Percentiles rank a stretch among this genome's conserved stretches.
Conservation (phyloP, 441 rosid genomes). For the Syzygium syzygioides region DNA sequence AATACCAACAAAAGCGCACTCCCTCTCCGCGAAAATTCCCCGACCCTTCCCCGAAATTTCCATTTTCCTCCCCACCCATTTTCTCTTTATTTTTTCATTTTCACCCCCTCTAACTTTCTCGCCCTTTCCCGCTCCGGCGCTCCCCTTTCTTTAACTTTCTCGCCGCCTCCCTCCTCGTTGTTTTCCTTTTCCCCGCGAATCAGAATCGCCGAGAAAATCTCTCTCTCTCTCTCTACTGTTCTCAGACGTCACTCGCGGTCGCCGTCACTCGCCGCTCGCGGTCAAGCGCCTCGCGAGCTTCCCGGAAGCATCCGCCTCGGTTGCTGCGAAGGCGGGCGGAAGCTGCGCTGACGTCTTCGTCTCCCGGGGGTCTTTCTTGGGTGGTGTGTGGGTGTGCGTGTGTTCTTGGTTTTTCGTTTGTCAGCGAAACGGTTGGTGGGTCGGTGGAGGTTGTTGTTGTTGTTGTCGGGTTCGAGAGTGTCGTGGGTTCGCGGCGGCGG, state of each 20-base stretch:
- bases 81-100: not conserved
- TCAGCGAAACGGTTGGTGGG: not conserved
- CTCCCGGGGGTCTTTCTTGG: not conserved
- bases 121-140: not conserved
- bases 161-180: not conserved
- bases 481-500: not conserved
- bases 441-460: not conserved
- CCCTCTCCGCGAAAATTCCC: not conserved
- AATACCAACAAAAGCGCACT: not conserved
- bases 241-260: not conserved
- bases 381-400: not conserved
- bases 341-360: not conserved
- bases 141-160: not conserved
- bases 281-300: not conserved
- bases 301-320: not conserved
- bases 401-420: not conserved
- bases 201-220: not conserved
- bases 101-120: rapidly evolving
- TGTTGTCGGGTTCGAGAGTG: not conserved
- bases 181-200: not conserved
- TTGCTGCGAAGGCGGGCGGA: not conserved
- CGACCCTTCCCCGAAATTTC: not conserved
- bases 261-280: not conserved
- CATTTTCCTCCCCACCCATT: not conserved
- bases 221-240: not conserved